Base-by-base conservation (phyloP, 2,329 filamentous ascomycete species). In the Neonectria faginata region DNA sequence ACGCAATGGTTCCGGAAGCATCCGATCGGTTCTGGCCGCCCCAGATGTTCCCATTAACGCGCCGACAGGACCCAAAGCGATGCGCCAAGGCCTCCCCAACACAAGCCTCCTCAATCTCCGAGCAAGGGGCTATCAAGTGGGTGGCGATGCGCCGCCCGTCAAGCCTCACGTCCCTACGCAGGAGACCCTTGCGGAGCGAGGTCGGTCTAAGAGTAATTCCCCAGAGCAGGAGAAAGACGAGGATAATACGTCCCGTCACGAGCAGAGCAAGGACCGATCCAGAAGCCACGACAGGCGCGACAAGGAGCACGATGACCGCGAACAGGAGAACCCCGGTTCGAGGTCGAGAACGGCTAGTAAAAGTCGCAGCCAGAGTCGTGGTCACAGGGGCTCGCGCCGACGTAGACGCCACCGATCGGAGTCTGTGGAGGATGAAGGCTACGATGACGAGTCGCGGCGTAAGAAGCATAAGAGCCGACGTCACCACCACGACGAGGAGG, bases 31-130 rank as follows among this genome's bases (percentile, higher is more conserved):
- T 29, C 60, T 75, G 63, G 64, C 78, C 57, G 74, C 71, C 63
- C 78, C 81, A 67, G 78, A 81, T 72, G 79, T 81, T 56, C 88
- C 88, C 48, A 78, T 89, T 80, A 93, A 85, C 80, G 96, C 96
- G 29, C 96, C 96, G 29, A 97, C 92, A 59, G 96, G 94, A 10
- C 96, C 96, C 52, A 94, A 96, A 80, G 96, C 96, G 18, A 97
- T 98, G 93, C 88, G 95, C 67, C 91, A 96, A 79, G 93, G 94
- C 31, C 83, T 94, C 11, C 92, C 92, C 56, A 97, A 97, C 78
- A 94, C 91, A 62, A 92, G 92, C 70, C 86, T 92, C 57, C 86
- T 89, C 68, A 87, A 91, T 72, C 77, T 90, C 77, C 83, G 88
- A 67, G 86, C 86, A 25, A 79, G 83, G 67, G 84, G 84, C 42